Conservation (phyloP, 306 rosid genomes). For the Boehmeria nivea region DNA sequence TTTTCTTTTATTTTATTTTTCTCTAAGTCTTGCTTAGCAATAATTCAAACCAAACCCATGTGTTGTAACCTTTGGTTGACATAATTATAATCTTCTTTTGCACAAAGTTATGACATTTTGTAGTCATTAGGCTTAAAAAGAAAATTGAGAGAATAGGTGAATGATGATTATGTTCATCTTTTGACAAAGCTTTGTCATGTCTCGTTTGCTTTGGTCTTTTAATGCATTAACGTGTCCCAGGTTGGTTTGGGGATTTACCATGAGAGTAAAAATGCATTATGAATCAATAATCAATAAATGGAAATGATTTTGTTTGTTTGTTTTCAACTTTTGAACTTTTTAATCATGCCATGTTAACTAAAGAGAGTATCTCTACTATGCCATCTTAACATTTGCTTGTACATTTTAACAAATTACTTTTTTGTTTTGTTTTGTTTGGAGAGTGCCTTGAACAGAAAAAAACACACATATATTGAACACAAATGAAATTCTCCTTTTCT, state of each 20-base stretch:
- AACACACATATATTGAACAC: too few relatives aligned
- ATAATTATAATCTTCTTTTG: conserved; percentile 7
- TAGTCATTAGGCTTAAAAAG: background rate
- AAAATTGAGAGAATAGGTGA: background rate
- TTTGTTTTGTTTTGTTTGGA: background rate
- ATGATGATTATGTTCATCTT: conserved; percentile 6
- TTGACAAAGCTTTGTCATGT: conserved; percentile 6
- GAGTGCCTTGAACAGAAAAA: background rate
- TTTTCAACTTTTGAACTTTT: background rate
- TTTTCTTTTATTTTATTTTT: background rate
- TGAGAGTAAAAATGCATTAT: background rate
- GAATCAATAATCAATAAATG: background rate
- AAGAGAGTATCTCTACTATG: too few relatives aligned
- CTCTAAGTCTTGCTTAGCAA: background rate
- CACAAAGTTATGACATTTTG: conserved; percentile 5
- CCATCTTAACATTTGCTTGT: too few relatives aligned
- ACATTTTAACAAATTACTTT: background rate
- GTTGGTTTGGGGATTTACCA: conserved; percentile 1
- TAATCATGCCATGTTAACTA: conserved; percentile 2
- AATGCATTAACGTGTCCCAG: background rate
- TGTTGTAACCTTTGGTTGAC: conserved; percentile 12
- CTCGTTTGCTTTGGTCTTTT: background rate
- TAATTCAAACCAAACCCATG: conserved; percentile 17
- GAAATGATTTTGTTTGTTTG: background rate
- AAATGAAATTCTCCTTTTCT: too few relatives aligned